Base-by-base conservation (phyloP, 768 basidiomycete species). In the Lactifluus echinatus region DNA sequence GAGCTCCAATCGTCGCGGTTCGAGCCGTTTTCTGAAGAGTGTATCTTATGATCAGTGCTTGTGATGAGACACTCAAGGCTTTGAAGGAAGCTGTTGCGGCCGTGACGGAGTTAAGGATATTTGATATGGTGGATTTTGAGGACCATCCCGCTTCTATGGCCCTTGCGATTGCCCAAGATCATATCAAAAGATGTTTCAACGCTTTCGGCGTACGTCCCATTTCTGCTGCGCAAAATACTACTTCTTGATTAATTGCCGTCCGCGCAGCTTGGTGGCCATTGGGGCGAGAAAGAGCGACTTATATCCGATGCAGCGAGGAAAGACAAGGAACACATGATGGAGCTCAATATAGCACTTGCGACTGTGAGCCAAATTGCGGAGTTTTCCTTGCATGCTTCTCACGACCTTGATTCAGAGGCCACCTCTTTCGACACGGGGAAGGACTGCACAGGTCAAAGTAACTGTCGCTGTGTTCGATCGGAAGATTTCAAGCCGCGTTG, bases 281-380 rank as follows among this genome's bases (percentile, higher is more conserved):
- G 57, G 57, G 23, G 6, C 23, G 37, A 33, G 14, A 42, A 48
- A 19, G 51, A 48, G 31, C 31, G 8, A 5, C 12, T 48, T 12
- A 19, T 57, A 28, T 8, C 15, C 3, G 45, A 48, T 8, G 56
- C 57, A 10, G 19, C 10, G 17, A 26, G 6, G 39, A 53, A 53
- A 19, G 57, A 58, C 51, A 53, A 21, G 31, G 40, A 48, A 14
- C 57, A 51, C 29, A 58, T 58, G 57, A 39, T 47, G 10, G 29
- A 42, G 29, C 45, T 58, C 39, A 58, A 58, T 29, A 48, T 15
- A 15, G 8, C 36, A 8, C 51, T 58, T 19, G 33, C 8, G n/a
- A 43, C 14, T 17, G 57, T 58, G 37, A 48, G 57, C 26, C n/a
- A 2, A 24, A 33, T 21, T 12, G 0, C 6, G 15, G 10, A 15